Conservation (phyloP, 257 asterid genomes). For the Solanum corneliomulleri region DNA sequence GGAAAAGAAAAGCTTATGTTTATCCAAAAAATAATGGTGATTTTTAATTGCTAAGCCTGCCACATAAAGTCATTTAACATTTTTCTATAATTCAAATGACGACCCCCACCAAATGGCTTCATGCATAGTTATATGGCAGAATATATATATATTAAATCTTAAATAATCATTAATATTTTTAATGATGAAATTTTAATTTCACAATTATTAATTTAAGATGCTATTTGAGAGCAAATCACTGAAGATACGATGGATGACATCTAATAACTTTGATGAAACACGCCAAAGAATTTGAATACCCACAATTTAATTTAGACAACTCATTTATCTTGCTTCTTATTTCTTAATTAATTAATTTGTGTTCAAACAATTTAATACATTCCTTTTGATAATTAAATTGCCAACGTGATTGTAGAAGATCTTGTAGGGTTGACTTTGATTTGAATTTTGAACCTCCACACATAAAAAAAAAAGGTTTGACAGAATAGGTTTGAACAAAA, state of each 20-base stretch:
- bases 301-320: neutral
- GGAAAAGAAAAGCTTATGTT: neutral
- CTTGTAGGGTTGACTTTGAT: neutral
- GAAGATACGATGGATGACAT: neutral
- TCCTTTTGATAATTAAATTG: neutral
- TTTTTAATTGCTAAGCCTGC: neutral
- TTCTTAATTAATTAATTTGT: neutral
- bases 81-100: neutral
- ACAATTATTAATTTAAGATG: neutral
- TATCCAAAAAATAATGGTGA: neutral
- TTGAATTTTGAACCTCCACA: neutral
- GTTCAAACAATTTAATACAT: neutral
- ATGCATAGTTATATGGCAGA: neutral
- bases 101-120: neutral
- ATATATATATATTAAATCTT: neutral
- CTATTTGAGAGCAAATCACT: neutral
- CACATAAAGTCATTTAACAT: neutral
- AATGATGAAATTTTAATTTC: neutral
- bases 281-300: neutral
- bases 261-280: neutral
- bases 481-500: neutral
- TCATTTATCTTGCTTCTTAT: neutral
- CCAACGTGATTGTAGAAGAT: neutral
- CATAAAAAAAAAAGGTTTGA: neutral
- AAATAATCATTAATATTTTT: neutral